Conservation (phyloP, 345 rosid genomes). For the Chamaenerion angustifolium region DNA sequence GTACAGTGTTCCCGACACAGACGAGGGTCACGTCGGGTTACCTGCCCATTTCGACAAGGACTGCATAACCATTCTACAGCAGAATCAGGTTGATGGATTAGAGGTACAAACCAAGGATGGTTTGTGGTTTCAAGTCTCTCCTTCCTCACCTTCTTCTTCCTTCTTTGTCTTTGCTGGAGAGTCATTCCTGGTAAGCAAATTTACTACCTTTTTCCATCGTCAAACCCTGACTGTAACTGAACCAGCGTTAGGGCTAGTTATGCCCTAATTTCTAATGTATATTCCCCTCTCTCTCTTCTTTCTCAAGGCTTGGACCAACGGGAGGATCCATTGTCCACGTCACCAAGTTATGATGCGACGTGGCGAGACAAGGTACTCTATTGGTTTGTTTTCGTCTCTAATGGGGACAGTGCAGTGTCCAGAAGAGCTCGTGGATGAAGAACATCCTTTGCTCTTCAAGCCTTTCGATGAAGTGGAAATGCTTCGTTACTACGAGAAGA, state of each 20-base stretch:
- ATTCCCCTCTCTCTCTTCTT: no score
- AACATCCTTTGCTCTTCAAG: slow-evolving; percentile 20
- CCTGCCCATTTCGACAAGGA: slow-evolving; percentile 1
- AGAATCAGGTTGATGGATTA: slow-evolving; percentile 8
- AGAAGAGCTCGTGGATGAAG: slow-evolving; percentile 16
- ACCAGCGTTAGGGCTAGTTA: no score
- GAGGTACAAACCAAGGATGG: slow-evolving; percentile 9
- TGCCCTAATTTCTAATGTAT: no score
- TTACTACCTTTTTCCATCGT: no score
- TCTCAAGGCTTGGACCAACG: slow-evolving; percentile 1
- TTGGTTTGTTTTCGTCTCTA: slow-evolving; percentile 14
- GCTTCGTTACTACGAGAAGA: neutral
- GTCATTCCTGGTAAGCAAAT: slow-evolving; percentile 4
- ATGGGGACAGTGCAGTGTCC: slow-evolving; percentile 14
- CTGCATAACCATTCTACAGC: slow-evolving; percentile 11
- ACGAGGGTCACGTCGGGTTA: neutral
- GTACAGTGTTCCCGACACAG: slow-evolving; percentile 3
- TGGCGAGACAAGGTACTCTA: slow-evolving; percentile 10
- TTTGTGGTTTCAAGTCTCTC: slow-evolving; percentile 2
- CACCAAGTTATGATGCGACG: slow-evolving; percentile 8
- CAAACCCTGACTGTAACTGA: no score
- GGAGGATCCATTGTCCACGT: slow-evolving; percentile 2
- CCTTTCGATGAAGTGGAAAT: slow-evolving; percentile 16
- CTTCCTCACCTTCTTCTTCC: slow-evolving; percentile 1
- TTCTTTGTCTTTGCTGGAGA: slow-evolving; percentile 10